Percentiles rank a stretch among this genome's conserved stretches.
These are phyloP conservation scores for Hygrocybe coccinea DNA, from an alignment of 768 basidiomycete genomes.

Conservation along the genomic window DNA sequence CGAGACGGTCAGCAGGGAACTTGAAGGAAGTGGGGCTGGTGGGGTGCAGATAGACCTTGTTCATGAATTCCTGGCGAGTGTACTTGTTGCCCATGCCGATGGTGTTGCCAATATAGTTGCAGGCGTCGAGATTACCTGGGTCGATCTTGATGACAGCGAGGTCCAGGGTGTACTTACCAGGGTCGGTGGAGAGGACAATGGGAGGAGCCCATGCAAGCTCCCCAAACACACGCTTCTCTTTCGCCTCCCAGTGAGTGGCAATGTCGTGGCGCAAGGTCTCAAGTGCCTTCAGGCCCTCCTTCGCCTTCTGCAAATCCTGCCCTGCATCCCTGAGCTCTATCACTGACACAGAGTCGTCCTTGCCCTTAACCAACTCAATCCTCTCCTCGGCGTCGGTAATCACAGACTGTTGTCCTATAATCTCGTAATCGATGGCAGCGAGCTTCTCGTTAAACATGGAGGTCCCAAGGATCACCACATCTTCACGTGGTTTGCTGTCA, in stretches of 20 bases:
- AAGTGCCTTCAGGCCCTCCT: background rate
- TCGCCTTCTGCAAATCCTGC: background rate
- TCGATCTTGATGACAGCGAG: background rate
- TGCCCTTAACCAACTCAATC: background rate
- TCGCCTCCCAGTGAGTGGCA: background rate
- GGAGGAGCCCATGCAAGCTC: too few species aligned
- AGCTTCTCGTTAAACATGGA: background rate
- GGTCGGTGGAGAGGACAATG: background rate
- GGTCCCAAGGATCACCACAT: background rate
- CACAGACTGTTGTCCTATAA: background rate
- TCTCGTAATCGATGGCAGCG: background rate
- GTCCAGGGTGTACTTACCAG: background rate
- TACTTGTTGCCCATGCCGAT: background rate
- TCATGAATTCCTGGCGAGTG: background rate
- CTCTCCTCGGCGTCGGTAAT: background rate
- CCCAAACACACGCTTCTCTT: background rate
- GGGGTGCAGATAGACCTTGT: background rate
- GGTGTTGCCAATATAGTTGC: background rate
- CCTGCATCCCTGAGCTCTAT: background rate
- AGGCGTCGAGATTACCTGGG: background rate
- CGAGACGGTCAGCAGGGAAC: background rate
- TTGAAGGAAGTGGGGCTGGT: background rate
- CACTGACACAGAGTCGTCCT: background rate
- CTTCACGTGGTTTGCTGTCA: slow-evolving; percentile 1
- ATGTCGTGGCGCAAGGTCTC: background rate